A percentile compares a stretch with the other conserved stretches of the same genome.
Evolutionary conservation across 257 asterid genomes (phyloP).

Genomic region (Craterostigma plantagineum): DNA sequence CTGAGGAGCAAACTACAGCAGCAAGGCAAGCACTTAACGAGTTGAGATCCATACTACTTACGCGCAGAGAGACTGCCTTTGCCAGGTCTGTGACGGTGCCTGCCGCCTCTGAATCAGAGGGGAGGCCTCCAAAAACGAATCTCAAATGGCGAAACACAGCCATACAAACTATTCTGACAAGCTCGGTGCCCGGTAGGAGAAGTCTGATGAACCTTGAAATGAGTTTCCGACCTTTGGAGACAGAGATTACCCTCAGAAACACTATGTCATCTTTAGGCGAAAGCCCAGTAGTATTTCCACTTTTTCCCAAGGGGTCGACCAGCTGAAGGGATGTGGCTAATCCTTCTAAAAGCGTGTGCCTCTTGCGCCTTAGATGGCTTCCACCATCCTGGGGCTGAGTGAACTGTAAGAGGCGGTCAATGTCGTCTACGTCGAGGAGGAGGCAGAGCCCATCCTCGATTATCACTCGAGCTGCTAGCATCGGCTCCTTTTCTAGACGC

Average conservation of each 20-base stretch:
- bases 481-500: slow-evolving; percentile 23
- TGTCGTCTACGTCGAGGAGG: slow-evolving; percentile 44
- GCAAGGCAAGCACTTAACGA: slow-evolving; percentile 59
- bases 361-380: slow-evolving; percentile 37
- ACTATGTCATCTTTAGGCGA: slow-evolving; percentile 43
- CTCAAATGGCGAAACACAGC: slow-evolving; percentile 14
- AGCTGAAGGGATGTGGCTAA: slow-evolving; percentile 58
- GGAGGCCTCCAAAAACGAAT: slow-evolving; percentile 45
- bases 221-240: slow-evolving; percentile 50
- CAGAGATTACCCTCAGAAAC: slow-evolving; percentile 35
- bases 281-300: slow-evolving; percentile 24
- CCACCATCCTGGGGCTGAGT: slow-evolving; percentile 49
- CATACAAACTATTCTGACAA: slow-evolving; percentile 53
- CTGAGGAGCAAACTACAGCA: slow-evolving; percentile 55
- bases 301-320: slow-evolving; percentile 50
- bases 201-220: slow-evolving; percentile 39
- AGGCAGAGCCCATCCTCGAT: slow-evolving; percentile 44
- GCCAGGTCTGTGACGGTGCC: slow-evolving; percentile 26
- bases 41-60: slow-evolving; percentile 44
- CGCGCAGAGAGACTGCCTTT: slow-evolving; percentile 22
- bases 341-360: slow-evolving; percentile 11
- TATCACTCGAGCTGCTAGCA: slow-evolving; percentile 50
- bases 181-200: slow-evolving; percentile 42
- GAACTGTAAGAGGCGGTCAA: slow-evolving; percentile 34
- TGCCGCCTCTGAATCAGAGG: slow-evolving; percentile 33